Percentiles rank a stretch among this genome's conserved stretches.
Evolutionary conservation across 108 stramenopile species (phyloP).

Genomic region (Nitzschia putrida): DNA sequence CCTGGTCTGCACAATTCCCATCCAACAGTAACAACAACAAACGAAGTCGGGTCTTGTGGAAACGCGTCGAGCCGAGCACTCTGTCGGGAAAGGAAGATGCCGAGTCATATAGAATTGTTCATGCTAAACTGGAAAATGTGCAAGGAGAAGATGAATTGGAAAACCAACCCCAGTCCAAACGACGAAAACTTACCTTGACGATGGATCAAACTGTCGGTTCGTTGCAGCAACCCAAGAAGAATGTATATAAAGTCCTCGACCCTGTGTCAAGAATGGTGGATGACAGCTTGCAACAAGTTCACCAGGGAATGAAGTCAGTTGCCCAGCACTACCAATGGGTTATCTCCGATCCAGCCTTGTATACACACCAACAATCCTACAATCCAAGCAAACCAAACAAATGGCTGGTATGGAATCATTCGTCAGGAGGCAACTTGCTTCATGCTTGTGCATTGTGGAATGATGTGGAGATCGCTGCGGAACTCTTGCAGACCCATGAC

Average conservation of each 20-base stretch:
- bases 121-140: slow-evolving; percentile 19
- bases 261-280: slow-evolving; percentile 47
- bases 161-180: slow-evolving; percentile 16
- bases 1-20: background rate
- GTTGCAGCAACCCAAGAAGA: slow-evolving; percentile 1
- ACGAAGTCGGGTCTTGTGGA: slow-evolving; percentile 30
- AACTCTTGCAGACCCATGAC: slow-evolving; percentile 26
- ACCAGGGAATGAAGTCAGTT: slow-evolving; percentile 18
- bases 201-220: slow-evolving; percentile 6
- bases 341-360: slow-evolving; percentile 32
- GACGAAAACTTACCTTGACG: slow-evolving; percentile 30
- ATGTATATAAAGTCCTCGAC: slow-evolving; percentile 37
- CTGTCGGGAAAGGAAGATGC: background rate
- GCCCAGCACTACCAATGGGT: slow-evolving; percentile 37
- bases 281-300: slow-evolving; percentile 41
- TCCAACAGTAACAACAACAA: background rate
- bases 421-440: slow-evolving; percentile 39
- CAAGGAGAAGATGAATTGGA: background rate
- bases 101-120: slow-evolving; percentile 30
- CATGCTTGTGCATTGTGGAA: slow-evolving; percentile 57
- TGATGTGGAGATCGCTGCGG: slow-evolving; percentile 35
- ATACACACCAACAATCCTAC: background rate
- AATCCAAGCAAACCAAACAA: background rate
- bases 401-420: slow-evolving; percentile 37
- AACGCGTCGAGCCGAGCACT: slow-evolving; percentile 16